Base-by-base conservation (phyloP, 2,329 filamentous ascomycete genomes). In the Pseudopyrenochaeta lycopersici region DNA sequence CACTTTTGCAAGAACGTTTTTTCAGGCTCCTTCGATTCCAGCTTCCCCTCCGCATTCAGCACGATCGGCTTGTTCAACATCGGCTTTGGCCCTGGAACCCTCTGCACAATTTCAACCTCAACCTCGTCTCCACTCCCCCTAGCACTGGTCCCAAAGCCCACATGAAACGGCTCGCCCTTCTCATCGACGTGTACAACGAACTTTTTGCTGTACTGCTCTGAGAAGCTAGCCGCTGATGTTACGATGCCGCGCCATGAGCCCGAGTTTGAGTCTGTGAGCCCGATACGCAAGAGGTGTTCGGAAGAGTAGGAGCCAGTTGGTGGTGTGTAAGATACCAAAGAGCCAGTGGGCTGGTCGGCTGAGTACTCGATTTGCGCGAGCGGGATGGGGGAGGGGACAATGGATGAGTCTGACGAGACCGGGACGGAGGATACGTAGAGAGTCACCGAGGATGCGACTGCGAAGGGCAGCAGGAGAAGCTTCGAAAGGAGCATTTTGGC, bases 381-480 rank as follows among this genome's bases (percentile, higher is more conserved):
- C 27, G 74, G 71, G 36, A 74, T 68, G 17, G 78, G 72, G 29
- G 75, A 75, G 48, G 73, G 63, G 35, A 72, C 60, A 31, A 69
- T 56, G 46, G 68, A 63, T 21, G 61, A 96, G 72, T 92, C 89
- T 73, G 89, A 90, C 59, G 93, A 96, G 74, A 90, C 91, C 60
- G 92, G 88, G 63, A 99, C 85, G 35, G 95, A 93, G 80, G 97
- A 94, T 78, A 72, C 63, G 54, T 74, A 75, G 39, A 75, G 60
- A 10, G 73, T 75, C 15, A 75, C 65, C 14, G 71, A 67, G n/a
- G 72, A 74, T 31, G 77, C 71, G 63, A 74, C 55, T 47, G 78
- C 72, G 48, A 75, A 46, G 15, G 77, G 65, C 44, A 76, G 71
- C 54, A 79, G 54, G 18, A 76, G 50, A 18, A 75, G 66, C 35